Conservation (phyloP, 2,329 filamentous ascomycete genomes). For the Verticillium nubilum region DNA sequence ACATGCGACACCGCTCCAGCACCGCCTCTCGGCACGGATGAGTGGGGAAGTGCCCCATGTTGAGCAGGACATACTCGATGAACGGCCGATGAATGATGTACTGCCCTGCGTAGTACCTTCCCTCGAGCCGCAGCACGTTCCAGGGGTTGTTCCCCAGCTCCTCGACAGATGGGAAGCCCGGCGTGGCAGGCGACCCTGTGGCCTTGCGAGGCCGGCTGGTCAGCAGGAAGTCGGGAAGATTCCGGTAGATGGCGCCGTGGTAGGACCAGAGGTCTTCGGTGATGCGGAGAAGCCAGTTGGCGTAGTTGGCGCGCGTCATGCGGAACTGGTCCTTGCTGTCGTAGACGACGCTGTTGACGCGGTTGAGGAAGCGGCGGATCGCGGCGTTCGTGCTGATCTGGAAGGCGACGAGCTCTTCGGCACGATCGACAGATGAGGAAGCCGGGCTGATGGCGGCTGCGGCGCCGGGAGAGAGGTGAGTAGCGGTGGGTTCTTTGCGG, state of each 20-base stretch:
- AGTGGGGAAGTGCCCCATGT: constrained; percentile 14
- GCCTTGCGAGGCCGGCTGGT: constrained; percentile 7
- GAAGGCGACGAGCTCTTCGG: constrained; percentile 21
- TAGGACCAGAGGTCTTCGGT: constrained; percentile 19
- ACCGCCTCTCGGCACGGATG: constrained; percentile 17
- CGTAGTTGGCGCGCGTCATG: constrained; percentile 15
- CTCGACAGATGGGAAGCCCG: constrained; percentile 7
- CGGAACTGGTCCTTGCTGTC: constrained; percentile 19
- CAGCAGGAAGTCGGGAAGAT: constrained; percentile 17
- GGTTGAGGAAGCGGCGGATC: constrained; percentile 21
- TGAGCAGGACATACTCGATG: constrained; percentile 20
- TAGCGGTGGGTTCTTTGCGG: neutral
- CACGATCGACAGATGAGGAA: neutral
- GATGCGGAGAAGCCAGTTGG: constrained; percentile 19
- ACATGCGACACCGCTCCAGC: constrained; percentile 15
- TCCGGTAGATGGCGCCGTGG: constrained; percentile 20
- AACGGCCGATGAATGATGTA: constrained; percentile 25
- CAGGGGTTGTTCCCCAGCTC: constrained; percentile 21
- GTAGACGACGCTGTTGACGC: constrained; percentile 22
- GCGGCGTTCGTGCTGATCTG: constrained; percentile 24
- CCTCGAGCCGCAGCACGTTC: constrained; percentile 21
- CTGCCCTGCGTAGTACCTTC: constrained; percentile 21
- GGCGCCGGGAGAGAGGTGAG: neutral
- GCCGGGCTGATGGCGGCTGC: neutral
- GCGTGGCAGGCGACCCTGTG: constrained; percentile 3